Conservation (phyloP, 768 basidiomycete genomes). For the Mycena polygramma region DNA sequence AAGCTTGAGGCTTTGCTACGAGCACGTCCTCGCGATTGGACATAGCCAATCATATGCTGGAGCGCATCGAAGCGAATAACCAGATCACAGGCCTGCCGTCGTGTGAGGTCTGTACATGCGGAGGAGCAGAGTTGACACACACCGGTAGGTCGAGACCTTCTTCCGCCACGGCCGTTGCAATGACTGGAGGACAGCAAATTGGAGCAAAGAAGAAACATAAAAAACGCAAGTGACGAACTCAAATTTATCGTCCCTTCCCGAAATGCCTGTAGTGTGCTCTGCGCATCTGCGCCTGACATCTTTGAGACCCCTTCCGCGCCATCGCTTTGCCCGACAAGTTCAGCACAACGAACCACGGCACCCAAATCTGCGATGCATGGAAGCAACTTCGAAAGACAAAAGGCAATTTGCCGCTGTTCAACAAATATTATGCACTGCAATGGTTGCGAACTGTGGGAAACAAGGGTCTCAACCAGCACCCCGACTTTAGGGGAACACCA, state of each 20-base stretch:
- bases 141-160: slow-evolving; percentile 94
- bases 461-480: slow-evolving; percentile 71
- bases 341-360: slow-evolving; percentile 69
- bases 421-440: slow-evolving; percentile 93
- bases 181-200: slow-evolving; percentile 55
- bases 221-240: slow-evolving; percentile 62
- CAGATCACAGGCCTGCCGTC: slow-evolving; percentile 79
- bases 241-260: slow-evolving; percentile 75
- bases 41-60: slow-evolving; percentile 87
- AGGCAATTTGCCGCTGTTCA: slow-evolving; percentile 85
- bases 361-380: slow-evolving; percentile 69
- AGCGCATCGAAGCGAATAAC: slow-evolving; percentile 89
- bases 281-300: slow-evolving; percentile 58
- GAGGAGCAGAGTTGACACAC: slow-evolving; percentile 38
- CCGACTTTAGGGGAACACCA: slow-evolving; percentile 85
- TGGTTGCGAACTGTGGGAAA: slow-evolving; percentile 61
- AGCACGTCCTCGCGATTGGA: slow-evolving; percentile 91
- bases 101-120: background rate
- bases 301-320: slow-evolving; percentile 55
- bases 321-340: slow-evolving; percentile 80
- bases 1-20: slow-evolving; percentile 83
- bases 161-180: slow-evolving; percentile 91
- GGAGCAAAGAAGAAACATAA: slow-evolving; percentile 14
- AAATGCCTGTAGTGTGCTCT: slow-evolving; percentile 75
- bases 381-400: slow-evolving; percentile 75